Evolutionary conservation across 352 stramenopile genomes (phyloP), one percentile per base, ranked within the genome.

Genomic region (Globisporangium nagaii): DNA sequence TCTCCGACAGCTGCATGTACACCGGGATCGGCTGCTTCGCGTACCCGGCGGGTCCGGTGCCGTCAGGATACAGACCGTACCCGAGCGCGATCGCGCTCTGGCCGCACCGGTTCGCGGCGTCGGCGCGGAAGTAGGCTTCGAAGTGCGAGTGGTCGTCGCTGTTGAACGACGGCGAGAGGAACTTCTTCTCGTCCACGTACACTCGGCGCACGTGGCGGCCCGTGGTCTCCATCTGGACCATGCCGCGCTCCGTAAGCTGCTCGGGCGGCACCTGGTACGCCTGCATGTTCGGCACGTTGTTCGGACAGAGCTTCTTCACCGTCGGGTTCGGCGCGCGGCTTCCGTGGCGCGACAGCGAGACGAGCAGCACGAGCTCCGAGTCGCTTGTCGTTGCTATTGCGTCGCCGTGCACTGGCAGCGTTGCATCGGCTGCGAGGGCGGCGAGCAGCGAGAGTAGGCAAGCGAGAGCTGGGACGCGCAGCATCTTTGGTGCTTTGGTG

Each of bases 1-100:
- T 90, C 74, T 90, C 71, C n/a, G 60, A 71, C 0, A 90, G 56
- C 53, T 90, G 80, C 80, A 90, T 90, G 66, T 74, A 90, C 31
- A 90, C 68, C 0, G 80, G 75, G 43, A 90, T 86, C 1, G 77
- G 77, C 57, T 90, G 80, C 42, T 72, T 73, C 6, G 53, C 39
- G 50, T 83, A 88, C 0, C 75, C 80, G 2, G 74, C 69, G 0
- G 75, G 77, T 0, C 80, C 75, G 0, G 76, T 88, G 24, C 78
- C 78, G 13, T 88, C 73, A 0, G 80, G 80, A 47, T 90, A 90
- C 9, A 90, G 56, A 12, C 80, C 80, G 44, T 85, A 86, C 9
- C 78, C 75, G 48, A 90, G 62, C 6, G 80, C 65, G n/a, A 84
- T 66, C 17, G 80, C 75, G 53, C 80, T 90, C 49, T 90, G 78